These are phyloP conservation scores for Phytopythium cucurbitacearum DNA, from an alignment of 352 stramenopile species.

Conservation along the genomic window DNA sequence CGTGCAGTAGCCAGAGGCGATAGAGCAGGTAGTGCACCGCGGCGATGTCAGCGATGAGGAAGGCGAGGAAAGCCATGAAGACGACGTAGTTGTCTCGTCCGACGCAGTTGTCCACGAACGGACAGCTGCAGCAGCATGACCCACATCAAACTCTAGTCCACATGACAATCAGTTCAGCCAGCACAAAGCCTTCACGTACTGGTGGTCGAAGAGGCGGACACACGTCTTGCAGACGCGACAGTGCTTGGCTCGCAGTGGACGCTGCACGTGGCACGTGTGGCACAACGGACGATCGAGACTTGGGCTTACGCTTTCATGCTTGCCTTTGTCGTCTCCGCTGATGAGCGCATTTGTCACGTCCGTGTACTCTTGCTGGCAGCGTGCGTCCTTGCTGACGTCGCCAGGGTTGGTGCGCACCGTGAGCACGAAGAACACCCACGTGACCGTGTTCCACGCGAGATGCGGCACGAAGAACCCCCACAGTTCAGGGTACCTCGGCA, in stretches of 20 bases:
- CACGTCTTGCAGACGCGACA: constrained; percentile 92
- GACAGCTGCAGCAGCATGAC: constrained; percentile 58
- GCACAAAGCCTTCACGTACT: constrained; percentile 50
- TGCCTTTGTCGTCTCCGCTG: constrained; percentile 8
- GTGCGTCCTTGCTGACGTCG: constrained; percentile 28
- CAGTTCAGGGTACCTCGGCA: constrained; percentile 52
- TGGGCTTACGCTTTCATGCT: constrained; percentile 1
- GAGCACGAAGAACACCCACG: constrained; percentile 63
- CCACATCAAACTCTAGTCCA: neutral
- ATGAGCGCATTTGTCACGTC: constrained; percentile 49
- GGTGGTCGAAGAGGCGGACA: constrained; percentile 97
- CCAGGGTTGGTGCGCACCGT: constrained; percentile 58
- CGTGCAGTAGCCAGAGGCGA: constrained; percentile 40
- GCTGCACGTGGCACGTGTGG: constrained; percentile 79
- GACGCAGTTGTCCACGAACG: constrained; percentile 98
- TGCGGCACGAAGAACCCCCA: constrained; percentile 57
- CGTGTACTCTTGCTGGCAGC: constrained; percentile 45
- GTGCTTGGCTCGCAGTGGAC: constrained; percentile 76
- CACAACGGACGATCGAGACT: constrained; percentile 64
- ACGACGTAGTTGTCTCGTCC: constrained; percentile 96
- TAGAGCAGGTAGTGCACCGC: constrained; percentile 60
- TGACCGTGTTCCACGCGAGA: constrained; percentile 49
- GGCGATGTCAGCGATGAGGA: constrained; percentile 40
- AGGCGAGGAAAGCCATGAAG: constrained; percentile 62
- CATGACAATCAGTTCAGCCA: neutral